Conservation (phyloP, 495 filamentous ascomycete species). For the Lophiostoma macrostomum region DNA sequence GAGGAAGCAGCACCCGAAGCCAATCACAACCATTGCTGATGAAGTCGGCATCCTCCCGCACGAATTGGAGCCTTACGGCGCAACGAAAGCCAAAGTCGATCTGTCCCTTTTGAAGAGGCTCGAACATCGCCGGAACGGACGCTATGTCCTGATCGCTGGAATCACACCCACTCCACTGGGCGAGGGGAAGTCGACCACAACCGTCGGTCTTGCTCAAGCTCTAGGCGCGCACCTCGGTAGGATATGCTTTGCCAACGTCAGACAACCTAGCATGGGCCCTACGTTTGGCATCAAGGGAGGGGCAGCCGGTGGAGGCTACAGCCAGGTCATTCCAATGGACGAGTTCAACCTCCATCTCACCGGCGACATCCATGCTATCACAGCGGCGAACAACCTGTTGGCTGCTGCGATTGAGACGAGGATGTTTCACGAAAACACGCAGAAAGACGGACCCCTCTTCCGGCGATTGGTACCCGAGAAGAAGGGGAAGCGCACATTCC, state of each 20-base stretch:
- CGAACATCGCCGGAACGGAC: slow-evolving; percentile 78
- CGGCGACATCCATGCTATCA: slow-evolving; percentile 96
- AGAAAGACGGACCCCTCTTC: slow-evolving; percentile 88
- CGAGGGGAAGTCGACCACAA: slow-evolving; percentile 98
- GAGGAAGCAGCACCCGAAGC: slow-evolving; percentile 82
- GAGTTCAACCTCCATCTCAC: slow-evolving; percentile 98
- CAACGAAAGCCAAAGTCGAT: slow-evolving; percentile 92
- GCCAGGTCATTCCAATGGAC: slow-evolving; percentile 99
- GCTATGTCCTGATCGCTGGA: slow-evolving; percentile 87
- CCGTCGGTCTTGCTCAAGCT: slow-evolving; percentile 92
- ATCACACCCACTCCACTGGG: slow-evolving; percentile 98
- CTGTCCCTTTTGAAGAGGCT: slow-evolving; percentile 77
- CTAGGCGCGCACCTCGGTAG: slow-evolving; percentile 83
- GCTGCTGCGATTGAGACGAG: slow-evolving; percentile 96
- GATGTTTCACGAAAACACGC: slow-evolving; percentile 95
- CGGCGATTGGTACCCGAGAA: slow-evolving; percentile 82
- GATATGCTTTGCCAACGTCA: slow-evolving; percentile 90
- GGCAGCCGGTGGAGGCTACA: slow-evolving; percentile 94
- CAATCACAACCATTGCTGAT: slow-evolving; percentile 74
- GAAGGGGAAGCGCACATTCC: slow-evolving; percentile 83
- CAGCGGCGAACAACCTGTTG: slow-evolving; percentile 96
- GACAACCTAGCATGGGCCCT: slow-evolving; percentile 94
- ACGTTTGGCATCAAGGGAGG: slow-evolving; percentile 99
- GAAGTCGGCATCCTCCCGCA: slow-evolving; percentile 82
- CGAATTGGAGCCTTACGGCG: slow-evolving; percentile 91